Evolutionary conservation across 495 filamentous ascomycete genomes (phyloP), one percentile per base, ranked within the genome.

Genomic region (Neurospora sp.): DNA sequence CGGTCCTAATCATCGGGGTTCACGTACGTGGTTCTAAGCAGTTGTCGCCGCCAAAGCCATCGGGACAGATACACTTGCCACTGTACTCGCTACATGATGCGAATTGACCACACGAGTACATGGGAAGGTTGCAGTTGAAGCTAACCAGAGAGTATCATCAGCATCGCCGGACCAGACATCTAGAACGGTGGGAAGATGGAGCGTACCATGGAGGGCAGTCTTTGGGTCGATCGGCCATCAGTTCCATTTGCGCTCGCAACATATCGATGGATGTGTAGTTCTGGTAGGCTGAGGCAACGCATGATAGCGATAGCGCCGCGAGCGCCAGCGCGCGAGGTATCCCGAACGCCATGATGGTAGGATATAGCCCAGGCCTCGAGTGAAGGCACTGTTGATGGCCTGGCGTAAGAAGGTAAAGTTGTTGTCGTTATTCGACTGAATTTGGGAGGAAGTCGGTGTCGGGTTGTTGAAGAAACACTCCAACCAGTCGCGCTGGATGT

Each of bases 51-150:
- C 93, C 96, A 79, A 93, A 99, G 16, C 96, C 96, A 1, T 92
- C 86, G 2, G 94, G 94, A 82, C 96, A 99, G 31, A 90, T 83
- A 84, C 96, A 99, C 85, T 94, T 93, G 31, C 96, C 96, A 76
- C 90, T 94, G 79, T 89, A 93, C 74, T 89, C 87, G 81, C 92
- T 95, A 81, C 96, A 99, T 7, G 88, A 81, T 10, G 93, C 90
- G 80, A 90, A 98, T 82, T 99, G 96, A 72, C 90, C 89, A 78
- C 96, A 99, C 71, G 89, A 89, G 80, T 97, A 97, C 72, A 90
- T 91, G 35, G 96, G 94, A 22, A 98, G 88, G 71, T 97, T 92
- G 82, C 96, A 99, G 90, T 99, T 98, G 87, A 99, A 99, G 83
- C 96, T 90, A 73, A n/a, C 27, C 41, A 9, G 38, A 65, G 69